Evolutionary conservation across 1,284 basidiomycete species (phyloP), one percentile per base, ranked within the genome.

Genomic region (Sutorius eximius): DNA sequence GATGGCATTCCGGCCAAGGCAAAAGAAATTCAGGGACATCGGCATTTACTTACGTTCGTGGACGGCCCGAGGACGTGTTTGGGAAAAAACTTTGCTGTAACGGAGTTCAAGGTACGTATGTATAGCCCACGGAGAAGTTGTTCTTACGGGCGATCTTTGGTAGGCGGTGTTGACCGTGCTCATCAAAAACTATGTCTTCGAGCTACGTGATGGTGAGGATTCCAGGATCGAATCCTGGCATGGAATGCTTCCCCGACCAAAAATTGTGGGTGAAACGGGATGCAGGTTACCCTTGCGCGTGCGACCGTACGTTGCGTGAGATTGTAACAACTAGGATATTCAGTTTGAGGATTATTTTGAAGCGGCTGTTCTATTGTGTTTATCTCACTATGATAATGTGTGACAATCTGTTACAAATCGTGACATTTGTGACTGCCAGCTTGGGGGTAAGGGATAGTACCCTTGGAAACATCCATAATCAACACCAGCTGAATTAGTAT

Each of bases 61-160:
- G 73, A 77, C 37, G 77, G 77, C 0, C 73, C 73, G 11, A 65
- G 75, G 48, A 71, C 59, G 13, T 80, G 77, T 56, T 61, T 79
- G 29, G 78, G 78, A 5, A 72, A 71, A 50, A 60, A 62, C 5
- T 77, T 78, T 49, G 75, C 75, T 0, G 49, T 77, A 12, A 62
- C 71, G 0, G 77, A 79, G 58, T 74, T 82, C 63, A 82, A 82
- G 75, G 81, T 79, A 30, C 6, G 61, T 40, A 3, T 11, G 5
- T 3, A 5, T 9, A 2, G 10, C 5, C 9, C 11, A 16, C 18
- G 11, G 20, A 16, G 16, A 11, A 15, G 4, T n/a, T 20, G 24
- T 2, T 22, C 56, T 51, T 18, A 44, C 7, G 16, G 1, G 12
- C 1, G 34, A 12, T 12, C 7, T 22, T 18, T 11, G 16, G 20